A percentile compares a stretch with the other conserved stretches of the same genome.
These are phyloP conservation scores for Allium sativum DNA, from an alignment of 106 monocot species.

Conservation along the genomic window DNA sequence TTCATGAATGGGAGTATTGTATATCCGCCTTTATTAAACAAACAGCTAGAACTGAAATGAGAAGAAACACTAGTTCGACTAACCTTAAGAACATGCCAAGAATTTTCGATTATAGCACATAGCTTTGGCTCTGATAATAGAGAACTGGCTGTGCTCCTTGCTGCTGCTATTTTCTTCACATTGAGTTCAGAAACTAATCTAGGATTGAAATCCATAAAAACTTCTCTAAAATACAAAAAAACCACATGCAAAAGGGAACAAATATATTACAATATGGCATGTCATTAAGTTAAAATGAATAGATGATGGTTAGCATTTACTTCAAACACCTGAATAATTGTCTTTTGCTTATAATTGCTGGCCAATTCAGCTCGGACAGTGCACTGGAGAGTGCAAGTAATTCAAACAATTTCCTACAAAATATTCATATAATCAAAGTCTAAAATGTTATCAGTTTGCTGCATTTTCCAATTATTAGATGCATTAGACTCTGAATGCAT, in stretches of 20 bases:
- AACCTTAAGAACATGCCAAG: conserved; percentile 11
- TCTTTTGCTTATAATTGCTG: conserved; percentile 16
- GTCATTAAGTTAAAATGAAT: no score
- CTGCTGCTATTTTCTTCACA: conserved; percentile 40
- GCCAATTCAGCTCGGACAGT: conserved; percentile 13
- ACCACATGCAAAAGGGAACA: not conserved
- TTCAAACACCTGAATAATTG: conserved; percentile 16
- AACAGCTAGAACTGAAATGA: not conserved
- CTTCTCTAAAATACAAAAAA: conserved; percentile 24
- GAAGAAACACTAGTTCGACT: not conserved
- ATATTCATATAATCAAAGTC: conserved; percentile 10
- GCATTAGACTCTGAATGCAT: no score
- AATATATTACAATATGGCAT: not conserved
- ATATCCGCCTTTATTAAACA: no score
- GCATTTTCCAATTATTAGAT: not conserved
- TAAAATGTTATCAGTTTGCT: not conserved
- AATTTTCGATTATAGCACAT: conserved; percentile 11
- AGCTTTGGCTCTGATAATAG: conserved; percentile 17
- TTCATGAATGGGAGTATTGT: not conserved
- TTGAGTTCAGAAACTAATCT: conserved; percentile 33
- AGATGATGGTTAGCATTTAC: no score
- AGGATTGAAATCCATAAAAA: conserved; percentile 47
- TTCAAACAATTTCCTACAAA: conserved; percentile 35
- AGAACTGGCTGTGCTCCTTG: conserved; percentile 12
- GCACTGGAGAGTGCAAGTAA: conserved; percentile 16